Conservation (phyloP, 371 early-diverging fungal species). For the Mortierella sp. region DNA sequence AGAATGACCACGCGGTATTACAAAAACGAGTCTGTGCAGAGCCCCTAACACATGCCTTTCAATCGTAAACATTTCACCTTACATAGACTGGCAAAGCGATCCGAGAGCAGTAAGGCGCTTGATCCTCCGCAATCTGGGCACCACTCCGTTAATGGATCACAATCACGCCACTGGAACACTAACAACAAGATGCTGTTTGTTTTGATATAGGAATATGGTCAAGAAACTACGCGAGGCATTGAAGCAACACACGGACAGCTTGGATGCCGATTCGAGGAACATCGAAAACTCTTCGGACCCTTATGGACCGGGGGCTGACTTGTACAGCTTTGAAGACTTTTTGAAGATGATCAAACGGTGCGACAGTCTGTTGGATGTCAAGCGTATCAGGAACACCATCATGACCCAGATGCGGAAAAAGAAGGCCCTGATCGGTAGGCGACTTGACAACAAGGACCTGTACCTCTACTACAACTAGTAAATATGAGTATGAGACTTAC, state of each 20-base stretch:
- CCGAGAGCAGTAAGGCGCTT: conserved; percentile 68
- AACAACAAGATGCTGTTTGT: not conserved
- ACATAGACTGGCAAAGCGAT: conserved; percentile 70
- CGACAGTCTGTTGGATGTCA: conserved; percentile 74
- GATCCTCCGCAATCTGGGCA: conserved; percentile 3
- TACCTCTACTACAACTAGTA: not conserved
- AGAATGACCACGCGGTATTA: not conserved
- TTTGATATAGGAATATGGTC: conserved; percentile 70
- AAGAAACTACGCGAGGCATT: conserved; percentile 79
- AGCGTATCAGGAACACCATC: conserved; percentile 77
- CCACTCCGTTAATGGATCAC: not conserved
- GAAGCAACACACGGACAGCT: conserved; percentile 73
- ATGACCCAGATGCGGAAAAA: conserved; percentile 84
- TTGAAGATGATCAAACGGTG: conserved; percentile 81
- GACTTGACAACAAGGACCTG: too few species aligned
- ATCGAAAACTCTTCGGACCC: conserved; percentile 26
- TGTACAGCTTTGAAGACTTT: conserved; percentile 82
- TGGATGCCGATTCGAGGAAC: conserved; percentile 47
- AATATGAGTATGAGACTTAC: not conserved
- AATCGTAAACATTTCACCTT: not conserved
- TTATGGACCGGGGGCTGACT: conserved; percentile 58
- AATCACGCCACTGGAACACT: not conserved
- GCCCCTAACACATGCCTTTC: not conserved
- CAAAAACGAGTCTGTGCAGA: conserved; percentile 7
- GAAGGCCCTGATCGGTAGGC: conserved; percentile 65